Base-by-base conservation (phyloP, 345 rosid species). In the Citrus medica region DNA sequence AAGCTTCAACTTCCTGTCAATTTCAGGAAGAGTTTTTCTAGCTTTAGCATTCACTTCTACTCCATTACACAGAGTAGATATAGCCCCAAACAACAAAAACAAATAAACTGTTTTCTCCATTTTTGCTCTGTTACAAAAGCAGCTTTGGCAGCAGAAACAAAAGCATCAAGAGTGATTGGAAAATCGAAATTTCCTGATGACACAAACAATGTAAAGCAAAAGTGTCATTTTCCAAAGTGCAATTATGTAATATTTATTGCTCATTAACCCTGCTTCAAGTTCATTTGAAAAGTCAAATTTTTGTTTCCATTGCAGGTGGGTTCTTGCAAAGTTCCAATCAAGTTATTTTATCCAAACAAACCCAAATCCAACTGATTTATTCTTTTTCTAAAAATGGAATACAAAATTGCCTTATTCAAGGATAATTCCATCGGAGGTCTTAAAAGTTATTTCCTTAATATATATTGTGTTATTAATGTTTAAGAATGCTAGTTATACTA, bases 1-100 rank as follows among this genome's bases (percentile, higher is more conserved):
- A 73, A 74, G 78, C 83, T 77, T 87, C 2, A 88, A 33, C 32
- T 69, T 87, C 73, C 63, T 67, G 32, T 86, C 83, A 38, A 88
- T 68, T 27, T 81, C 87, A 35, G 2, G 10, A 24, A 30, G 62
- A 55, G 19, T 30, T 58, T 7, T 24, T 71, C 60, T 1, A 82
- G 7, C 35, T 51, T 28, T 53, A 71, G 12, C 74, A 59, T 19
- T 69, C n/a, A 74, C 81, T 17, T 70, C 46, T n/a, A 35, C 69
- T 33, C 59, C 67, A 55, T 10, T 77, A 78, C 67, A 35, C 42
- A 82, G 56, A 67, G 38, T 19, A 69, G 60, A 73, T 7, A 82
- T 25, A 76, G 48, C 73, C 40, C 21, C 30, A 22, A 76, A 13
- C 35, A 55, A n/a, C 69, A 69, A 33, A 76, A 84, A 38, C 40